Base-by-base conservation (phyloP, 305 asterid species). In the Euphrasia arctica region DNA sequence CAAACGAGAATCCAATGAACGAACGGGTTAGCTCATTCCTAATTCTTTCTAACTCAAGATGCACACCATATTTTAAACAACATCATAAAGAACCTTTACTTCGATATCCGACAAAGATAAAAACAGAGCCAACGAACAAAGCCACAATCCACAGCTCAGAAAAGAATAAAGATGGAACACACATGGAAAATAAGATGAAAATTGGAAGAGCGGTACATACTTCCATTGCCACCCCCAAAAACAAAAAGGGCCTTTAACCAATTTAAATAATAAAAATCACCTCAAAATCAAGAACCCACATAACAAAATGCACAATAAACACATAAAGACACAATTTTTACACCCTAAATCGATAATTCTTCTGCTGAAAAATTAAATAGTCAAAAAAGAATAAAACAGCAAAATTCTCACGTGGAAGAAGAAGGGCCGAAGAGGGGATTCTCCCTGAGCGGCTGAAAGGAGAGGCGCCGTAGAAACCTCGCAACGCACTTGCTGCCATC, bases 361-460 rank as follows among this genome's bases (percentile, higher is more conserved):
- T 12, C 22, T 18, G 22, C 22, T 31, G 34, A 54, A 32, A 4
- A 3, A 70, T 60, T 60, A 50, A 63, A 66, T 29, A 31, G 11
- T 15, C 64, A 15, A 60, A 47, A 63, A 60, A 58, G 32, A 43
- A 43, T 43, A 3, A 70, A 62, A 15, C 39, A 50, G 10, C 4
- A 58, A n/a, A 57, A 55, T 58, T 4, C 89, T 82, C 69, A 91
- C 98, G 95, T 84, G 14, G 85, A 73, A 69, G 95, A 77, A 72
- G 97, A 85, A 74, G 98, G 97, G 0, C 98, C 98, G 13, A 91
- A 72, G 32, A 85, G 67, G 27, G 98, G 98, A 77, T 91, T 91
- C 71, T 91, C 88, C 31, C 76, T 63, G 47, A 82, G 45, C 3
- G 97, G 97, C 84, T 91, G 95, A 60, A 87, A 91, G 34, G 98